Percentiles rank a stretch among this genome's conserved stretches.
Evolutionary conservation across 2,329 filamentous ascomycete species (phyloP).

Genomic region (Colletotrichum chlorophyti): DNA sequence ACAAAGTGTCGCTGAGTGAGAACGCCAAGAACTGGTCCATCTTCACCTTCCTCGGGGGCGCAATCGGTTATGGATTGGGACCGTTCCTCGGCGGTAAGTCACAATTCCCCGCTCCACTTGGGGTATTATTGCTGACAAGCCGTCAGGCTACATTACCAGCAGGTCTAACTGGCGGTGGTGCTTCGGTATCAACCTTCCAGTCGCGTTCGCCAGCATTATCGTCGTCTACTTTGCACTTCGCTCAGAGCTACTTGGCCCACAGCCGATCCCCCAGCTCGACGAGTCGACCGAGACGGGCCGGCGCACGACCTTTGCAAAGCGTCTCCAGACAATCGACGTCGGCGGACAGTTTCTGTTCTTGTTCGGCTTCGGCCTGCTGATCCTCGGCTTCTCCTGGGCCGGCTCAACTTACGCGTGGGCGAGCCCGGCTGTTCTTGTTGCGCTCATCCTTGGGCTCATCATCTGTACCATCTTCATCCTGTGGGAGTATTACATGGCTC

Average conservation of each 20-base stretch:
- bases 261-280: constrained; percentile 53
- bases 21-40: constrained; percentile 68
- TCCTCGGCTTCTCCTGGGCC: constrained; percentile 63
- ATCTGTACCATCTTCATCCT: constrained; percentile 50
- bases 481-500: constrained; percentile 62
- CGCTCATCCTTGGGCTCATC: constrained; percentile 53
- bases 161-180: constrained; percentile 68
- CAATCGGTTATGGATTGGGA: constrained; percentile 63
- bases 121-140: too few species aligned
- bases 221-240: constrained; percentile 63
- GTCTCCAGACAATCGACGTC: constrained; percentile 61
- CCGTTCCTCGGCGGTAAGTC: constrained; percentile 63
- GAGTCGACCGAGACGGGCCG: constrained; percentile 43
- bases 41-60: constrained; percentile 65
- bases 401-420: constrained; percentile 60
- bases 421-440: constrained; percentile 53
- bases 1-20: constrained; percentile 67
- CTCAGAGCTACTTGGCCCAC: constrained; percentile 62
- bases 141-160: constrained; percentile 54
- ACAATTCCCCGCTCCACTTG: too few species aligned
- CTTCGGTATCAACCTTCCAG: constrained; percentile 69
- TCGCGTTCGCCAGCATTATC: constrained; percentile 57
- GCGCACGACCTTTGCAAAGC: constrained; percentile 44
- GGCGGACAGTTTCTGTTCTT: constrained; percentile 65
- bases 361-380: constrained; percentile 58